phyloP scores from a whole-genome alignment of 1,284 basidiomycete species.

The Apiotrichum porosum region DNA sequence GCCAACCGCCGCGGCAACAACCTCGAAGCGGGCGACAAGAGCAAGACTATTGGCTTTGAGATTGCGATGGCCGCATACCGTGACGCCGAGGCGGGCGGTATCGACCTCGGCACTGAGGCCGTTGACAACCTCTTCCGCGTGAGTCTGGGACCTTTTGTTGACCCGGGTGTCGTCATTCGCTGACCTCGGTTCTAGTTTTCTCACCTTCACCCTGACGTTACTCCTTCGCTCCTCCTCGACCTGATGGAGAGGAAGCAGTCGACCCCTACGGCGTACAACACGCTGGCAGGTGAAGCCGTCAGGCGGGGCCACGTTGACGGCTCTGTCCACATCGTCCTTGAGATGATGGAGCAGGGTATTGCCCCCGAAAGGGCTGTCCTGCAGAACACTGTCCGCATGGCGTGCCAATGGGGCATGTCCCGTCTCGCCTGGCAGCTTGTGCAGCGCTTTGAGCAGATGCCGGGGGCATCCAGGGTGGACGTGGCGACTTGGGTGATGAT shows the following conservation, averaged over 20 bases:
- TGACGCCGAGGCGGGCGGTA: constrained; percentile 31
- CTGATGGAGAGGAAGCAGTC: background rate
- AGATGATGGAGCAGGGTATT: constrained; percentile 30
- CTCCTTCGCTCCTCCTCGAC: constrained; percentile 29
- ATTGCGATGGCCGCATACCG: constrained; percentile 32
- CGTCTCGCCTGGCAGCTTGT: constrained; percentile 35
- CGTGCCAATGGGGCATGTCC: constrained; percentile 32
- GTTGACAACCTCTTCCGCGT: constrained; percentile 33
- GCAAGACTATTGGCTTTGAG: constrained; percentile 28
- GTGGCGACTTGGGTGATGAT: constrained; percentile 32
- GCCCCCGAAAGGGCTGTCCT: constrained; percentile 10
- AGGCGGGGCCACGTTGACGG: constrained; percentile 23
- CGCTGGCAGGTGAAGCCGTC: constrained; percentile 20
- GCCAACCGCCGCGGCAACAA: constrained; percentile 7
- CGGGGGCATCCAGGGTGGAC: constrained; percentile 9
- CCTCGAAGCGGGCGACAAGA: constrained; percentile 5
- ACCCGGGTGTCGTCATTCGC: too few species aligned
- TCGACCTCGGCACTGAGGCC: constrained; percentile 30
- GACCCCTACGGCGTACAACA: constrained; percentile 18
- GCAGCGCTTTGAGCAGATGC: constrained; percentile 18
- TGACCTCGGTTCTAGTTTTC: constrained; percentile 23
- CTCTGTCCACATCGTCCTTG: constrained; percentile 24
- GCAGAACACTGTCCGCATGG: constrained; percentile 20
- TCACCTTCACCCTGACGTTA: constrained; percentile 25
- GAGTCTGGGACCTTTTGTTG: constrained; percentile 13